Evolutionary conservation across 805 yeast genomes (phyloP).

Genomic region (Suhomyces vadensis): DNA sequence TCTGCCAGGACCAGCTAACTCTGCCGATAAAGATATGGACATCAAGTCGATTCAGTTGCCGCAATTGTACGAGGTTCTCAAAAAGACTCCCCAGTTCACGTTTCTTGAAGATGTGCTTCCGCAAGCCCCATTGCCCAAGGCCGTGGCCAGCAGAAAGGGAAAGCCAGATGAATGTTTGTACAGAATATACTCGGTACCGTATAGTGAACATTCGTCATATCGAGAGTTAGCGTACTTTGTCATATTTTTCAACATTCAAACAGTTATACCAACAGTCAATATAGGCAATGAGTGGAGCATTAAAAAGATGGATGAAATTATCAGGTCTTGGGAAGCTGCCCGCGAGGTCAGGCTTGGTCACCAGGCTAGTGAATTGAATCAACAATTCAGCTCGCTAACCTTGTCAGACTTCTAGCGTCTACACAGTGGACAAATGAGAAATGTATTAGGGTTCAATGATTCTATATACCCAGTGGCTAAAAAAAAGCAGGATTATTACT

Average conservation of each 20-base stretch:
- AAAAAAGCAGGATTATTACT: neutral
- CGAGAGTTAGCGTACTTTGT: constrained; percentile 73
- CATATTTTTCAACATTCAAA: constrained; percentile 46
- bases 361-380: neutral
- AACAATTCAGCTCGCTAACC: neutral
- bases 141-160: constrained; percentile 14
- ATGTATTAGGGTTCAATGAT: neutral
- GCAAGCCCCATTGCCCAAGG: constrained; percentile 22
- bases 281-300: constrained; percentile 27
- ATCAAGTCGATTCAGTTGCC: constrained; percentile 1
- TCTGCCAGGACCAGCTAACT: constrained; percentile 16
- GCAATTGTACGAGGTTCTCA: constrained; percentile 16
- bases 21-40: constrained; percentile 8
- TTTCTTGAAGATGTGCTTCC: constrained; percentile 32
- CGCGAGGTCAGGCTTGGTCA: constrained; percentile 10
- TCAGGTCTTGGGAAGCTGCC: constrained; percentile 30
- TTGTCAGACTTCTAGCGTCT: neutral
- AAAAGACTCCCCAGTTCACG: constrained; percentile 20
- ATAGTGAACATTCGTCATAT: constrained; percentile 92
- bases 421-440: neutral
- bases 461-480: constrained; percentile 1
- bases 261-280: constrained; percentile 81
- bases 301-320: constrained; percentile 32
- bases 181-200: constrained; percentile 70
- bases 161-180: constrained; percentile 26